These are phyloP conservation scores for Chlorella sp. DNA, from an alignment of 139 green algal genomes.

Conservation along the genomic window DNA sequence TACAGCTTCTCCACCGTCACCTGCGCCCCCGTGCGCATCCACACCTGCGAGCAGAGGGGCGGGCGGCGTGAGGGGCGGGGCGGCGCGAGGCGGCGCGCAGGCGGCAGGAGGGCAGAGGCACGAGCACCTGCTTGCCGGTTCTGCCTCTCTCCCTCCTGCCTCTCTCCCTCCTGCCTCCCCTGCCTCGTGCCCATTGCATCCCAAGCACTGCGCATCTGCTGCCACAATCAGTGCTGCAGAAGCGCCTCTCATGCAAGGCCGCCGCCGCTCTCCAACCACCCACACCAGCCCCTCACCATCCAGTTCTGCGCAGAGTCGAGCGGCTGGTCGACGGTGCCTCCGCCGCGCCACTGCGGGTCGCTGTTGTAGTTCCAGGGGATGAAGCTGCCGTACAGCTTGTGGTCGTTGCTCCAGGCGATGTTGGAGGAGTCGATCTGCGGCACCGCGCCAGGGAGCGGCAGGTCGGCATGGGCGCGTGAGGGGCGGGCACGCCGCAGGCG, in stretches of 20 bases:
- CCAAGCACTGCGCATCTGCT: too few relatives aligned
- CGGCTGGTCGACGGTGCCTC: constrained; percentile 46
- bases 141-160: not conserved
- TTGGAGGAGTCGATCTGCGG: constrained; percentile 48
- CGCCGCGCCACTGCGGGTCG: constrained; percentile 50
- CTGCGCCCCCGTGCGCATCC: constrained; percentile 85
- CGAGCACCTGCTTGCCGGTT: not conserved
- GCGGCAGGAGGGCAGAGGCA: too few relatives aligned
- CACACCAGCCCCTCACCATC: constrained; percentile 52
- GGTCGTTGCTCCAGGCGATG: constrained; percentile 78
- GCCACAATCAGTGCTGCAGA: too few relatives aligned
- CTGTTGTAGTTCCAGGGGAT: constrained; percentile 78
- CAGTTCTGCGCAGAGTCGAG: constrained; percentile 87
- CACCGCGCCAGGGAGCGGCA: not conserved
- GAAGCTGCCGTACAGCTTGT: constrained; percentile 69
- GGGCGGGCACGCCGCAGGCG: too few relatives aligned
- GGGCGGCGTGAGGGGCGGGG: not conserved
- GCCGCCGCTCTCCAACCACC: too few relatives aligned
- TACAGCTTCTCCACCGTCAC: constrained; percentile 75
- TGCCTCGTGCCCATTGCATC: too few relatives aligned
- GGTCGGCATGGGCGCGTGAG: too few relatives aligned
- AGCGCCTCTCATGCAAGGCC: too few relatives aligned
- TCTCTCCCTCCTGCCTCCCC: not conserved
- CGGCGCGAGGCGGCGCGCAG: too few relatives aligned
- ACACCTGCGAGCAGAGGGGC: constrained; percentile 52